phyloP scores from a whole-genome alignment of 2,329 filamentous ascomycete genomes.

The Penicillium nordicum region DNA sequence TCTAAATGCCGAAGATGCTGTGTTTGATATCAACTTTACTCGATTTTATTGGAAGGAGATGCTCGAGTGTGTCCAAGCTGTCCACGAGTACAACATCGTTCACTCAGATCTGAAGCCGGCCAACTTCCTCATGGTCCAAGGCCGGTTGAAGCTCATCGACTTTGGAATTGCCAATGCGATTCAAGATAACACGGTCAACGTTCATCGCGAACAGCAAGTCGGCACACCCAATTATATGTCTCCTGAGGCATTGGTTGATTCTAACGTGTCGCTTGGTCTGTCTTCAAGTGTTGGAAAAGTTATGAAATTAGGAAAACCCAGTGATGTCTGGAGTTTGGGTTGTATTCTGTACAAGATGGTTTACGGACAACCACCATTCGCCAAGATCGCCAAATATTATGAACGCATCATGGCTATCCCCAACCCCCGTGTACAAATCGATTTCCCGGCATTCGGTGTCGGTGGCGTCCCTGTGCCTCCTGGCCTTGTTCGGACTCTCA shows the following conservation, averaged over 20 bases:
- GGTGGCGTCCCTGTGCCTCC: conserved; percentile 53
- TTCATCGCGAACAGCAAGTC: conserved; percentile 91
- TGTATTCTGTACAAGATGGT: conserved; percentile 98
- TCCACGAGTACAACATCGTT: conserved; percentile 87
- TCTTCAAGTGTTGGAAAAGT: conserved; percentile 59
- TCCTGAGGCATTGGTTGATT: conserved; percentile 87
- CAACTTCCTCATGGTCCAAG: conserved; percentile 91
- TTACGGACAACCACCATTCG: conserved; percentile 94
- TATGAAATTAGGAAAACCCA: conserved; percentile 94
- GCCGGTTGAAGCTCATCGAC: conserved; percentile 90
- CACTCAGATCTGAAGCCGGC: conserved; percentile 96
- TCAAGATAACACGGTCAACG: conserved; percentile 93
- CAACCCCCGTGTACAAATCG: conserved; percentile 48
- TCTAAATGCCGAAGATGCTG: conserved; percentile 67
- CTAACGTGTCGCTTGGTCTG: conserved; percentile 61
- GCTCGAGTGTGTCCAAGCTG: conserved; percentile 88
- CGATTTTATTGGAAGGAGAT: conserved; percentile 99
- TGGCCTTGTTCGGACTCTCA: conserved; percentile 54
- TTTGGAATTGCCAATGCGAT: conserved; percentile 99
- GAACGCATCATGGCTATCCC: conserved; percentile 64
- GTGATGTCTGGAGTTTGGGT: conserved; percentile 91
- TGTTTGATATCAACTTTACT: conserved; percentile 83
- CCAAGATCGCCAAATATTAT: conserved; percentile 83
- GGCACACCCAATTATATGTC: conserved; percentile 99
- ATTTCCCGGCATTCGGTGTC: conserved; percentile 45